A percentile compares a stretch with the other conserved stretches of the same genome.
Evolutionary conservation across 768 basidiomycete genomes (phyloP).

Genomic region (Paxillus rubicundulus): DNA sequence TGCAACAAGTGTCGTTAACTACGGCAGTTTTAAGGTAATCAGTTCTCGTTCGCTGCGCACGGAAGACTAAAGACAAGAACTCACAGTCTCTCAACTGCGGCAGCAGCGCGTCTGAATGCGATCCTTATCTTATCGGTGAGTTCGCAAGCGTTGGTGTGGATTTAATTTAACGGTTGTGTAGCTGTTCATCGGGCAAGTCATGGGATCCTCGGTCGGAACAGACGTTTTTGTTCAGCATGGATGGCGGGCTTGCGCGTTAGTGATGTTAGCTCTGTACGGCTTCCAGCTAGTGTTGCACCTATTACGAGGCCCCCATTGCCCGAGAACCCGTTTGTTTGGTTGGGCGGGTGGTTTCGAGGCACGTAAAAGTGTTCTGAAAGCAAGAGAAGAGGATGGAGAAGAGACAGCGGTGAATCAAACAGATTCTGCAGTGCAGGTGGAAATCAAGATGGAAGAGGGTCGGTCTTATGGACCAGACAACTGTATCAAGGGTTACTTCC

Average conservation of each 20-base stretch:
- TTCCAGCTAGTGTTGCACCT: conserved; percentile 57
- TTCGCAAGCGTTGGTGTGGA: too few relatives aligned
- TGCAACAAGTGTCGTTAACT: conserved; percentile 64
- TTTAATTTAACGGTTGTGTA: too few relatives aligned
- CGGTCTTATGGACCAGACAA: background rate
- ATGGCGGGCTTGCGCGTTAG: conserved; percentile 63
- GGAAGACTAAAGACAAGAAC: too few relatives aligned
- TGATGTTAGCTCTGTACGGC: conserved; percentile 57
- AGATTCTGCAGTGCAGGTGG: too few relatives aligned
- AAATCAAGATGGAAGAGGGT: background rate
- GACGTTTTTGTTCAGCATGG: conserved; percentile 66
- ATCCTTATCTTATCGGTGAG: too few relatives aligned
- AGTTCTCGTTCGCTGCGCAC: too few relatives aligned
- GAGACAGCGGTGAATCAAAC: too few relatives aligned
- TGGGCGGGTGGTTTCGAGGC: conserved; percentile 48
- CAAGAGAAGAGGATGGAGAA: too few relatives aligned
- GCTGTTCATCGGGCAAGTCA: conserved; percentile 61
- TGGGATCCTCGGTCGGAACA: conserved; percentile 76
- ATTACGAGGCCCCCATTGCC: conserved; percentile 64
- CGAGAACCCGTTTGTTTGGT: conserved; percentile 53
- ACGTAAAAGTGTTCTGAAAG: too few relatives aligned
- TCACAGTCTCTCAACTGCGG: too few relatives aligned
- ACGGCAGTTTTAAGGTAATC: conserved; percentile 23
- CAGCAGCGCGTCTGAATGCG: too few relatives aligned
- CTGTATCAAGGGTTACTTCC: background rate